Percentiles rank a stretch among this genome's conserved stretches.
Evolutionary conservation across 768 basidiomycete genomes (phyloP).

Genomic region (Leccinum ochraceum): DNA sequence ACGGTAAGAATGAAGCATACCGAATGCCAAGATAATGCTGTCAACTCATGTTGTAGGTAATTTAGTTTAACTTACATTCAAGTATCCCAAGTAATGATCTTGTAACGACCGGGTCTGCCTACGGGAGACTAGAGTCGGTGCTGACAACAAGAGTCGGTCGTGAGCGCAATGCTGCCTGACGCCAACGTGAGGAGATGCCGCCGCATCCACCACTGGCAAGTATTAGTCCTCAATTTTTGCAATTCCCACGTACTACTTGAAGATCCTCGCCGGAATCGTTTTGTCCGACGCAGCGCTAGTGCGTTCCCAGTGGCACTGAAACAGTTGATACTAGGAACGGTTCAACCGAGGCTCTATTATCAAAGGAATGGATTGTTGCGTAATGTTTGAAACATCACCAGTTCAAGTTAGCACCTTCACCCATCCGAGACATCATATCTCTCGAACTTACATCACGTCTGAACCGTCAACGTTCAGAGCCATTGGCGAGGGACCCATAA

Average conservation of each 20-base stretch:
- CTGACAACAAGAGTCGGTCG: too few relatives aligned
- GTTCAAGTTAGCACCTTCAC: not conserved
- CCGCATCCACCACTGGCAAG: too few relatives aligned
- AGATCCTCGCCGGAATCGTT: too few relatives aligned
- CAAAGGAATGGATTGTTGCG: not conserved
- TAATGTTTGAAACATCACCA: not conserved
- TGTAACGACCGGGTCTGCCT: too few relatives aligned
- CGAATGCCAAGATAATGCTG: too few relatives aligned
- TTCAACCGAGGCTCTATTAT: not conserved
- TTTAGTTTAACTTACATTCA: not conserved
- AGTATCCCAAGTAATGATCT: too few relatives aligned
- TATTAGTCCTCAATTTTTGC: too few relatives aligned
- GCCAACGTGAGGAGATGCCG: too few relatives aligned
- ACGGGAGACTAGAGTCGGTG: too few relatives aligned
- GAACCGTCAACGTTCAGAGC: not conserved
- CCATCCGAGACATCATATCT: not conserved
- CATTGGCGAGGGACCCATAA: not conserved
- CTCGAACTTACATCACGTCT: not conserved
- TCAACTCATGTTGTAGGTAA: not conserved
- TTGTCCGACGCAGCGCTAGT: too few relatives aligned
- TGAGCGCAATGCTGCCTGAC: too few relatives aligned
- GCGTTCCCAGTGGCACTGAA: not conserved
- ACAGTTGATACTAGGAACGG: not conserved
- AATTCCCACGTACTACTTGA: too few relatives aligned
- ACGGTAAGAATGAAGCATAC: not conserved